Evolutionary conservation across 345 rosid genomes (phyloP), one percentile per base, ranked within the genome.

Genomic region (Eucalyptus cladocalyx): DNA sequence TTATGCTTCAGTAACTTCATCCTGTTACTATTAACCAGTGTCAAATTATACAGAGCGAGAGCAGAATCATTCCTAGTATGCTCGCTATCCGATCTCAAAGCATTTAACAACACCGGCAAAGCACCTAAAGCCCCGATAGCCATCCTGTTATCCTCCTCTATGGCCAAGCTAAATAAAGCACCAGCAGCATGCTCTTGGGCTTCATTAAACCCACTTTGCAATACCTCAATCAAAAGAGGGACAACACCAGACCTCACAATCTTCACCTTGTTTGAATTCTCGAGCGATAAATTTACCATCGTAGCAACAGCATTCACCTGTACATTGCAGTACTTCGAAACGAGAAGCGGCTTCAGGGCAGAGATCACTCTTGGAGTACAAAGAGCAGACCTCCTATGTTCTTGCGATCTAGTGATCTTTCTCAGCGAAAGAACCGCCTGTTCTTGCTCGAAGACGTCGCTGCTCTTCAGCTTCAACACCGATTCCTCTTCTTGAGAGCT

Each of bases 121-220:
- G 97, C 99, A 14, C 99, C 98, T 51, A 97, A 90, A 21, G 94
- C 99, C 40, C 97, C 99, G 15, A 96, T 96, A 49, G 97, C 98
- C 93, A 95, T 96, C 90, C 95, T 95, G 90, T 95, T 97, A 88
- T 95, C 95, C 53, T 96, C 97, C 37, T 97, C 98, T 21, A 96
- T 90, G 32, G 99, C 95, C 86, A 97, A 91, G 62, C 99, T 96
- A 87, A 97, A 97, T 49, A 97, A 81, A n/a, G 96, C 95, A 11
- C 97, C 99, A 12, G 95, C 91, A 2, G 97, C 99, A 89, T 96
- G 99, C 42, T 96, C 97, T 87, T 94, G 97, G 19, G 98, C 91
- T 86, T 97, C 98, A 12, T 92, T 89, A 8, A 94, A 94, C 30
- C 98, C 98, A 18, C 97, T 92, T 67, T 95, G 95, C 60, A 96